A percentile compares a stretch with the other conserved stretches of the same genome.
Conservation (phyloP, 495 filamentous ascomycete genomes). For the Neurospora terricola region DNA sequence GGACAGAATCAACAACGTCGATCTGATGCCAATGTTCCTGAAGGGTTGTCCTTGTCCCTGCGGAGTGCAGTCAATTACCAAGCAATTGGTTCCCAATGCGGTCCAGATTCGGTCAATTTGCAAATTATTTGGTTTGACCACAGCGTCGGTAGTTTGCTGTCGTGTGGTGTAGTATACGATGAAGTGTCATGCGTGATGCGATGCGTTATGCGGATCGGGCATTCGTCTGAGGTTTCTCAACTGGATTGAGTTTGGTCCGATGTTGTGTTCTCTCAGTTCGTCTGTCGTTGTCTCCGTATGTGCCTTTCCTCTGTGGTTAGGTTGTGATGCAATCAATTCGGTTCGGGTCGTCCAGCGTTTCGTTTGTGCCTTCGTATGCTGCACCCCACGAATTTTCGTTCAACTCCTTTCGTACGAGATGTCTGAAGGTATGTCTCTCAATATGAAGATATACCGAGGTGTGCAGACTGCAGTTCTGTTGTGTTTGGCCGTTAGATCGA, state of each 20-base stretch:
- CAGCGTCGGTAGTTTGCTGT: background rate
- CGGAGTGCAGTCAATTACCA: background rate
- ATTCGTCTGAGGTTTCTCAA: background rate
- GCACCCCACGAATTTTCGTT: too few species aligned
- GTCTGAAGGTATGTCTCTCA: too few species aligned
- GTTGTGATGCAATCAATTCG: too few species aligned
- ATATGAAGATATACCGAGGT: too few species aligned
- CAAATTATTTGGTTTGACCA: background rate
- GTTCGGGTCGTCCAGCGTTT: too few species aligned
- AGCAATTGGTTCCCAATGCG: background rate
- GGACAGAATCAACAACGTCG: background rate
- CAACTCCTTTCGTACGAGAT: too few species aligned
- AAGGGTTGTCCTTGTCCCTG: background rate
- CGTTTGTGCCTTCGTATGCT: too few species aligned
- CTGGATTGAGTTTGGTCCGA: background rate
- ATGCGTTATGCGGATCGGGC: background rate
- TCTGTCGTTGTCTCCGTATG: too few species aligned
- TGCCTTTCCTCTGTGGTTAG: too few species aligned
- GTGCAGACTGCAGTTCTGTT: too few species aligned
- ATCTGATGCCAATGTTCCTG: background rate
- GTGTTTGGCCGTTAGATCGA: too few species aligned
- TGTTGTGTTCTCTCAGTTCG: too few species aligned
- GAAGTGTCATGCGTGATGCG: background rate
- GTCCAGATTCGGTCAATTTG: background rate
- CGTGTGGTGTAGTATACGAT: background rate